Conservation (phyloP, 140 eudicot genomes). For the Senecio squalidus region DNA sequence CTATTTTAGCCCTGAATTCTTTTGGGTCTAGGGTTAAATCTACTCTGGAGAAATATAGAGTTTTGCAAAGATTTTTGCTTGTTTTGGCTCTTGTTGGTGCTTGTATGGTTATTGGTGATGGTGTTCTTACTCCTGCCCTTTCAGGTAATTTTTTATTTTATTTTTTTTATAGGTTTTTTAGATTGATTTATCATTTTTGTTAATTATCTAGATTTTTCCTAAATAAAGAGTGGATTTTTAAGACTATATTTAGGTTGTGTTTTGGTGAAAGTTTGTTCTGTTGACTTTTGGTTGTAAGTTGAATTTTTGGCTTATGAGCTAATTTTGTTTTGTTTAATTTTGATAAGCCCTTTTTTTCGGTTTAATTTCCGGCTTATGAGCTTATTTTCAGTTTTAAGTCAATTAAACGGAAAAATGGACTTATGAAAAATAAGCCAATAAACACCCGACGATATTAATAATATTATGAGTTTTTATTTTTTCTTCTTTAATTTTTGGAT, state of each 20-base stretch:
- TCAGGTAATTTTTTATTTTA: slow-evolving; percentile 51
- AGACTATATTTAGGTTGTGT: slow-evolving; percentile 1
- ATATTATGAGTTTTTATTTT: not conserved
- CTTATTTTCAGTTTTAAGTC: too few species aligned
- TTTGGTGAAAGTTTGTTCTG: slow-evolving; percentile 9
- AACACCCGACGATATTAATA: not conserved
- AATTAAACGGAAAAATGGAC: too few species aligned
- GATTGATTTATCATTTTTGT: slow-evolving; percentile 2
- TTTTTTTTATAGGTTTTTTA: slow-evolving; percentile 1
- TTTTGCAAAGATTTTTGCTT: slow-evolving; percentile 72
- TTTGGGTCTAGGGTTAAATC: slow-evolving; percentile 77
- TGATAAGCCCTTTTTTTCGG: too few species aligned
- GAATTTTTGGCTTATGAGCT: not conserved
- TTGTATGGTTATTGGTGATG: slow-evolving; percentile 99
- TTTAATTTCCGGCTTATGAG: too few species aligned
- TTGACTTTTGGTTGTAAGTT: not conserved
- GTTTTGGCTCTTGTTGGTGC: slow-evolving; percentile 90
- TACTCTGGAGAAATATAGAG: slow-evolving; percentile 68
- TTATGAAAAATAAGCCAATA: too few species aligned
- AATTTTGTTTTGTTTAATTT: too few species aligned
- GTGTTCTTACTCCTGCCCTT: slow-evolving; percentile 89
- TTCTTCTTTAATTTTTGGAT: not conserved
- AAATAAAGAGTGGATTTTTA: not conserved
- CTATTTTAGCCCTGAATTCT: slow-evolving; percentile 28
- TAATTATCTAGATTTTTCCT: not conserved